Evolutionary conservation across 1,284 basidiomycete genomes (phyloP).

Genomic region (Pholiota adiposa): DNA sequence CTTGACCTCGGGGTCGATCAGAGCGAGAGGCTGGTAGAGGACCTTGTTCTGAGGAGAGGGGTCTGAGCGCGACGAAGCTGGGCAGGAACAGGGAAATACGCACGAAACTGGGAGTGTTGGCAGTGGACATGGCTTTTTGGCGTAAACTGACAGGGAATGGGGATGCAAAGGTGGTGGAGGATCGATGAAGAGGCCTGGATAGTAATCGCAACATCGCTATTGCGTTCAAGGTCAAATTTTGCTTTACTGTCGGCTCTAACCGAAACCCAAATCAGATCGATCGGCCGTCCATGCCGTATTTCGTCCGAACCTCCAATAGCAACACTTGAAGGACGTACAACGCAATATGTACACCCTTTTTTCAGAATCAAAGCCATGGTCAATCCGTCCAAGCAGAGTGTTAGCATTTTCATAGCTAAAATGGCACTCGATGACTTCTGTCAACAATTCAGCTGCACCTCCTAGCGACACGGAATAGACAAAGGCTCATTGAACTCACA

Average conservation of each 20-base stretch:
- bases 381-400: no score
- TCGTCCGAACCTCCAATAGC: no score
- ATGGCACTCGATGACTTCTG: no score
- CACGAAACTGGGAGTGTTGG: conserved; percentile 64
- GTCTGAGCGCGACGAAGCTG: conserved; percentile 3
- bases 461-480: no score
- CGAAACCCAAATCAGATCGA: conserved; percentile 25
- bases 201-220: conserved; percentile 44
- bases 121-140: conserved; percentile 60
- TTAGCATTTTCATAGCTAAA: no score
- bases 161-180: conserved; percentile 33
- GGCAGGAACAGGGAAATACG: conserved; percentile 28
- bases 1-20: conserved; percentile 94
- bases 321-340: no score
- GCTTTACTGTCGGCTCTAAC: conserved; percentile 33
- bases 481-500: no score
- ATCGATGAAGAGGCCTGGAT: conserved; percentile 37
- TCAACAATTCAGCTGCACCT: no score
- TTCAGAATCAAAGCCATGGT: no score
- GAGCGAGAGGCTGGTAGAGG: conserved; percentile 85
- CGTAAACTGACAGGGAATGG: conserved; percentile 24
- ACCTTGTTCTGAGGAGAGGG: conserved; percentile 76
- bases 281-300: conserved; percentile 6
- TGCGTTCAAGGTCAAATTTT: conserved; percentile 26
- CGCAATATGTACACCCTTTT: no score